Base-by-base conservation (phyloP, 1,139 yeast species). In the Geotrichum europaeum region DNA sequence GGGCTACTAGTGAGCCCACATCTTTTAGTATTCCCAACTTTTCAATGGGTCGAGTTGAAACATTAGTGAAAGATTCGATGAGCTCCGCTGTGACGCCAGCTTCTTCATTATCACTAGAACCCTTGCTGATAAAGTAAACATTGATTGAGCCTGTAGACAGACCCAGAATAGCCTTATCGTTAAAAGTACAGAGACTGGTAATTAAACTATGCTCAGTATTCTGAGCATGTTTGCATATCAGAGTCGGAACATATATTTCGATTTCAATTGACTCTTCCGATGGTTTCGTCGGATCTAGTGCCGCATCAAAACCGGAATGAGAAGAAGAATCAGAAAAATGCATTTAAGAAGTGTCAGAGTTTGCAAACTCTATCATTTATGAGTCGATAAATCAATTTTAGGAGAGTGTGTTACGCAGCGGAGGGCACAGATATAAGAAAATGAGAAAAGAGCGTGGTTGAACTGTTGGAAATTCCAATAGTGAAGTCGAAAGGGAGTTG, bases 21-120 rank as follows among this genome's bases (percentile, higher is more conserved):
- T 72, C 75, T 30, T 73, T 69, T 28, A 77, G 61, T 18, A 74
- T 68, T 20, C 72, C 74, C 12, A 78, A 64, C 57, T 72, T 70
- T 13, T 69, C 71, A 49, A 76, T 71, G 20, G 76, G 61, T 30
- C 62, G 51, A 10, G 54, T 30, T 12, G 68, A 57, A 18, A 69
- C 55, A 36, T 60, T 62, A 12, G 62, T 59, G 51, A 63, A 56
- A 7, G 64, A 60, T 5, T 66, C 60, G 28, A 56, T 51, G 28
- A 68, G 62, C 9, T n/a, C 47, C 9, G 22, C 7, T 22, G 56
- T 40, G 7, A 67, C 66, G 47, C 59, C 55, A 24, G 63, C 59
- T 7, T 15, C 18, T 24, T 32, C 24, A 34, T 9, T 45, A 13
- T 40, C 18, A 5, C 28, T 51, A 0, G 20, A 12, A 4, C 45